Evolutionary conservation across 257 asterid species (phyloP).

Genomic region (Solanum sitiens): DNA sequence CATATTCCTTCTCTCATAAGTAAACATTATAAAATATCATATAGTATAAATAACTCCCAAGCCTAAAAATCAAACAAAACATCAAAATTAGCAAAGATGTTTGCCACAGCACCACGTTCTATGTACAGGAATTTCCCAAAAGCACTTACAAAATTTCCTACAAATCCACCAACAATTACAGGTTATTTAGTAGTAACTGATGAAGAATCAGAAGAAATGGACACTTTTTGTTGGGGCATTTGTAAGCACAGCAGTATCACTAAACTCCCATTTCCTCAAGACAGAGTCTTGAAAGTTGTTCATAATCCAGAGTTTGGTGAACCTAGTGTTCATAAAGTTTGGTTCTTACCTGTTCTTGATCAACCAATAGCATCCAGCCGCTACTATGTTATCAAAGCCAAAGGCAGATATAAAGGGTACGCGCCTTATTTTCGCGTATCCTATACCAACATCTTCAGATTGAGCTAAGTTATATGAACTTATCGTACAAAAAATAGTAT

Average conservation of each 20-base stretch:
- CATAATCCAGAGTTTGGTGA: slow-evolving; percentile 43
- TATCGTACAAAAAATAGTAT: background rate
- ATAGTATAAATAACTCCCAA: background rate
- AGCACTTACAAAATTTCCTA: slow-evolving; percentile 27
- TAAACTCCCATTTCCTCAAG: slow-evolving; percentile 69
- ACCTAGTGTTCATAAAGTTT: slow-evolving; percentile 33
- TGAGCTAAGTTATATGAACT: background rate
- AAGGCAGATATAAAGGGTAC: slow-evolving; percentile 66
- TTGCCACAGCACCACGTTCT: slow-evolving; percentile 50
- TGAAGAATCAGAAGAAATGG: slow-evolving; percentile 49
- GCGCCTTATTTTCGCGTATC: background rate
- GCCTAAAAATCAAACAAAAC: background rate
- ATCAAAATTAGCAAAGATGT: slow-evolving; percentile 27
- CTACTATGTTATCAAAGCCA: slow-evolving; percentile 60
- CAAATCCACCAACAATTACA: slow-evolving; percentile 29
- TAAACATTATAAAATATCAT: background rate
- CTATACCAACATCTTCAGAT: background rate
- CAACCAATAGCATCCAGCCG: slow-evolving; percentile 56
- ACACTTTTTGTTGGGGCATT: slow-evolving; percentile 50
- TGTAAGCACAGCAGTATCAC: slow-evolving; percentile 33
- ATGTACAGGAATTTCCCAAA: slow-evolving; percentile 40
- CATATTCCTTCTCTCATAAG: slow-evolving; percentile 5
- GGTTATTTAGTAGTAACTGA: slow-evolving; percentile 47
- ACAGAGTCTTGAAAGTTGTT: slow-evolving; percentile 64
- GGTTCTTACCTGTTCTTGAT: slow-evolving; percentile 75